phyloP scores from a whole-genome alignment of 805 yeast genomes.

The Candida jianshihensis region DNA sequence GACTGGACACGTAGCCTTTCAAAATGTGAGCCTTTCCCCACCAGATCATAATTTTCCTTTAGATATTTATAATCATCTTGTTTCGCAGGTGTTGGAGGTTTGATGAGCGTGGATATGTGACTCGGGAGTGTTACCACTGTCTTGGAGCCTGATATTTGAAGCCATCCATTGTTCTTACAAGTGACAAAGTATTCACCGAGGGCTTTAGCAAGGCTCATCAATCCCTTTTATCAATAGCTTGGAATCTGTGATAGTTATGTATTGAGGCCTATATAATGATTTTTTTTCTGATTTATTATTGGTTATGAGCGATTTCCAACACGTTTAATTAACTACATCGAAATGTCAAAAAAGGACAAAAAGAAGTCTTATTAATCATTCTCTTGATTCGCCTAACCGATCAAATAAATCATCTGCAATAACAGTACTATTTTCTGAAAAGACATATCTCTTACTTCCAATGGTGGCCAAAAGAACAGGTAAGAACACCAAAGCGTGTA shows the following conservation, averaged over 20 bases:
- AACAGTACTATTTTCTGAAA: constrained; percentile 27
- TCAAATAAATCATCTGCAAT: constrained; percentile 25
- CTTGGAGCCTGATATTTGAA: constrained; percentile 1
- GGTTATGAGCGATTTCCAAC: too few species aligned
- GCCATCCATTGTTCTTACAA: constrained; percentile 8
- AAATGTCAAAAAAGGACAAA: too few species aligned
- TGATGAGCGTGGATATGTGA: neutral
- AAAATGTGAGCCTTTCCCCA: constrained; percentile 26
- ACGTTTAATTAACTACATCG: too few species aligned
- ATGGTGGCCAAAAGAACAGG: constrained; percentile 64
- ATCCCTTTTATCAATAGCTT: too few species aligned
- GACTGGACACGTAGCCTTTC: constrained; percentile 23
- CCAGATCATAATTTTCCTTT: constrained; percentile 9
- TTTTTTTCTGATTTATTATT: too few species aligned
- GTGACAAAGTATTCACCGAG: constrained; percentile 5
- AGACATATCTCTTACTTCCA: constrained; percentile 54
- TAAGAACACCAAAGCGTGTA: constrained; percentile 71
- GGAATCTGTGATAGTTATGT: too few species aligned
- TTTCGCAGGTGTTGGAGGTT: neutral
- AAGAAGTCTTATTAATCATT: neutral
- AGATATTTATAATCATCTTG: constrained; percentile 4
- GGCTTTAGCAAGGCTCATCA: constrained; percentile 7
- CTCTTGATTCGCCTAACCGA: constrained; percentile 9
- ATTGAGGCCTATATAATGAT: too few species aligned
- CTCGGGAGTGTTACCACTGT: constrained; percentile 1